phyloP scores from a whole-genome alignment of 176 grass and related monocot species.

The Canna indica region DNA sequence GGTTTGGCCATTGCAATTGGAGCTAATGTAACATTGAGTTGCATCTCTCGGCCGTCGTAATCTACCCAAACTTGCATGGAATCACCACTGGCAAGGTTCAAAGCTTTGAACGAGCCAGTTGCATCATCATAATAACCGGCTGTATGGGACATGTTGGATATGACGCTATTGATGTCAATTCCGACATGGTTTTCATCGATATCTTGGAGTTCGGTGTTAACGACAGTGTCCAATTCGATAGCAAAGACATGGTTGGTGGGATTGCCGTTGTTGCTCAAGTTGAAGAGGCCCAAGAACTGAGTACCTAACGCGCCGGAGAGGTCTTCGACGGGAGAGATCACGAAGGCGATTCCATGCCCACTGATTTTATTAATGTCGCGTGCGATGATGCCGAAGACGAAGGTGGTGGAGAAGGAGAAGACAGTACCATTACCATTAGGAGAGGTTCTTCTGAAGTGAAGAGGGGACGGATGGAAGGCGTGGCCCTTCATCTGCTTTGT shows the following conservation, averaged over 20 bases:
- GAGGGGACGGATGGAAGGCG: constrained; percentile 23
- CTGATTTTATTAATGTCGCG: constrained; percentile 19
- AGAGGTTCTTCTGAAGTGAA: constrained; percentile 2
- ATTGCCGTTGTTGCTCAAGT: background rate
- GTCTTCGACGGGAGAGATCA: constrained; percentile 27
- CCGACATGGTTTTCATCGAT: constrained; percentile 27
- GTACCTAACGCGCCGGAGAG: constrained; percentile 22
- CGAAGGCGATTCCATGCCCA: constrained; percentile 36
- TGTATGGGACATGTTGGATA: background rate
- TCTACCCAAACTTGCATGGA: constrained; percentile 19
- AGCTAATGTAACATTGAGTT: constrained; percentile 18
- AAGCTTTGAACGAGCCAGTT: background rate
- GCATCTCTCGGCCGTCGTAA: constrained; percentile 7
- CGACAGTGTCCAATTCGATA: constrained; percentile 21
- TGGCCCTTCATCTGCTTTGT: constrained; percentile 34
- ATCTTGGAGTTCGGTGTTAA: constrained; percentile 5
- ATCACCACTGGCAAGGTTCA: background rate
- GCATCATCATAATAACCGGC: constrained; percentile 2
- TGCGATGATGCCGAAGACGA: constrained; percentile 28
- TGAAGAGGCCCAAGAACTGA: constrained; percentile 34
- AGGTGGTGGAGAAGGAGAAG: constrained; percentile 28
- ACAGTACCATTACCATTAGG: background rate
- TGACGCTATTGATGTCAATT: constrained; percentile 1
- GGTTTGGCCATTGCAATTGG: constrained; percentile 2
- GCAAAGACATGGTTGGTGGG: background rate